phyloP scores from a whole-genome alignment of 257 asterid genomes.

The Solanum ahanhuiri region DNA sequence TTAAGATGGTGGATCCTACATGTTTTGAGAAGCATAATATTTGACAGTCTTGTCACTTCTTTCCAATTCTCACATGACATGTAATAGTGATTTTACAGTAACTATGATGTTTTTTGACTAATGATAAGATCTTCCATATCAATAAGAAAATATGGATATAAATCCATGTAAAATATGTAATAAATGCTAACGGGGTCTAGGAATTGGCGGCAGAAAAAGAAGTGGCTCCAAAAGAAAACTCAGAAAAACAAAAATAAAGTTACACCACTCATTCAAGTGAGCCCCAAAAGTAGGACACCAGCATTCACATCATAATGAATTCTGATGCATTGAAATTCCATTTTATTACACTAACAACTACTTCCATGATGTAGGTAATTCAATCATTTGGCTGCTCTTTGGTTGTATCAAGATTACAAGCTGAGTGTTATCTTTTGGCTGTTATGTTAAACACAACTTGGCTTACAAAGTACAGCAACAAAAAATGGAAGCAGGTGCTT shows the following conservation, averaged over 20 bases:
- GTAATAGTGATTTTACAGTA: not conserved
- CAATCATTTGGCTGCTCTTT: not conserved
- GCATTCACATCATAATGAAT: constrained; percentile 22
- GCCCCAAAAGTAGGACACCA: constrained; percentile 14
- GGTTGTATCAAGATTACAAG: not conserved
- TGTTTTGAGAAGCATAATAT: not conserved
- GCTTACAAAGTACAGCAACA: not conserved
- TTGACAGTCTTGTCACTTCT: constrained; percentile 3
- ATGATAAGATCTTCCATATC: not conserved
- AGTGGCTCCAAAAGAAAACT: constrained; percentile 40
- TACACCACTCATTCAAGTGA: constrained; percentile 23
- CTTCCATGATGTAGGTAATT: not conserved
- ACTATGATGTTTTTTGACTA: not conserved
- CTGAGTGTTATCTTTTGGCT: not conserved
- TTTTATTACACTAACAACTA: constrained; percentile 2
- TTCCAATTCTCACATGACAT: not conserved
- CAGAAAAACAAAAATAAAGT: constrained; percentile 17
- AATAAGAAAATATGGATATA: constrained; percentile 9
- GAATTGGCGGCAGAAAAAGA: constrained; percentile 15
- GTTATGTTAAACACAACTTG: not conserved
- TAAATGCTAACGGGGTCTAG: constrained; percentile 5
- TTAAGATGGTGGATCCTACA: constrained; percentile 20
- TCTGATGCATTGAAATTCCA: constrained; percentile 13
- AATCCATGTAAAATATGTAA: constrained; percentile 17
- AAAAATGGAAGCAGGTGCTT: not conserved